phyloP scores from a whole-genome alignment of 345 rosid genomes.

The Leavenworthia alabamica region DNA sequence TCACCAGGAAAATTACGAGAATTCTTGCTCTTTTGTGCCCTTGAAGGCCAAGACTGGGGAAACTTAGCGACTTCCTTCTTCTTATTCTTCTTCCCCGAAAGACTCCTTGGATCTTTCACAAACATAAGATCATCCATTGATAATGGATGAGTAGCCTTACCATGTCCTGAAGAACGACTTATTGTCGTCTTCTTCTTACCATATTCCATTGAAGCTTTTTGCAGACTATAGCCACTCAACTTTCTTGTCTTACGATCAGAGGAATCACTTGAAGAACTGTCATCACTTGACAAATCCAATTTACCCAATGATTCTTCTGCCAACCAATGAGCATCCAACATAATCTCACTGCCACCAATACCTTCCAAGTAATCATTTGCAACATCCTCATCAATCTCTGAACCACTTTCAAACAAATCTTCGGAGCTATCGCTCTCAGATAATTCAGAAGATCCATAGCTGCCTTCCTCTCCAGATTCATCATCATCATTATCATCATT shows the following conservation, averaged over 20 bases:
- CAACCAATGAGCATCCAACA: constrained; percentile 59
- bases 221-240: constrained; percentile 58
- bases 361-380: constrained; percentile 87
- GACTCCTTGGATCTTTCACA: constrained; percentile 63
- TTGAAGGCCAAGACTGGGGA: constrained; percentile 67
- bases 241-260: constrained; percentile 46
- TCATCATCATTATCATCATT: constrained; percentile 33
- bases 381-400: constrained; percentile 69
- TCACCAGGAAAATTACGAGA: constrained; percentile 69
- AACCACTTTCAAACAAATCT: constrained; percentile 40
- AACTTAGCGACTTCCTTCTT: constrained; percentile 46
- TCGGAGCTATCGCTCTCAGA: constrained; percentile 48
- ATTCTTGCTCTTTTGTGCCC: constrained; percentile 52
- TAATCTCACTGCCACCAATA: constrained; percentile 60
- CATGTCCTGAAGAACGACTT: constrained; percentile 26
- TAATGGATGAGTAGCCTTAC: constrained; percentile 37
- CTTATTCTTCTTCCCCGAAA: constrained; percentile 41
- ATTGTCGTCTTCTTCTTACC: constrained; percentile 51
- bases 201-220: constrained; percentile 67
- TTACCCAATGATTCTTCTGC: constrained; percentile 38
- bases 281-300: constrained; percentile 42
- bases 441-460: constrained; percentile 36
- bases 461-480: constrained; percentile 32
- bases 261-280: constrained; percentile 44
- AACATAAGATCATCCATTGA: constrained; percentile 61